These are phyloP conservation scores for Penicillium thymicola DNA, from an alignment of 2,329 filamentous ascomycete species.

Conservation along the genomic window DNA sequence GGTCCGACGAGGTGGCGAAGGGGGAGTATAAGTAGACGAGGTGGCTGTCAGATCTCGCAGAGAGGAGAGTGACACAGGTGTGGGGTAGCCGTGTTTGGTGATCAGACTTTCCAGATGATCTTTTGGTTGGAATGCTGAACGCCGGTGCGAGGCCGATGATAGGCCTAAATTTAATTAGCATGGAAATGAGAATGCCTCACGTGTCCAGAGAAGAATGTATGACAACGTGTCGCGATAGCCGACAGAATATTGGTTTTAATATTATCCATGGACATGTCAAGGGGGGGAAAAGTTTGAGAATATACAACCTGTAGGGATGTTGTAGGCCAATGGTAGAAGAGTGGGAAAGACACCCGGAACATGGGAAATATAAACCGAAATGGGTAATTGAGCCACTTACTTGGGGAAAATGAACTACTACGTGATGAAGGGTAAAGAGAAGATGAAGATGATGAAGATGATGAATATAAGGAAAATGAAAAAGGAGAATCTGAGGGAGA, in stretches of 20 bases:
- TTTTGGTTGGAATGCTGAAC: conserved; percentile 25
- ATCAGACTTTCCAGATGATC: conserved; percentile 39
- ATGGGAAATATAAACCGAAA: background rate
- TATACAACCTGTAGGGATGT: background rate
- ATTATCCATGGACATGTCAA: background rate
- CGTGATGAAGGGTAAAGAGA: conserved; percentile 33
- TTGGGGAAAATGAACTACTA: conserved; percentile 23
- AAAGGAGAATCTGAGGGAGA: conserved; percentile 14
- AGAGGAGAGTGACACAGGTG: conserved; percentile 38
- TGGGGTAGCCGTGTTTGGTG: conserved; percentile 39
- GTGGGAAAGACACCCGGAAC: background rate
- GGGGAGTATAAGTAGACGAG: conserved; percentile 36
- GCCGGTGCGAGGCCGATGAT: conserved; percentile 19
- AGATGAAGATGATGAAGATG: conserved; percentile 22
- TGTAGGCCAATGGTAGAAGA: conserved; percentile 8
- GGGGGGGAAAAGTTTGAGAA: conserved; percentile 11
- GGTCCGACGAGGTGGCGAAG: conserved; percentile 21
- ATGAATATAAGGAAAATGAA: conserved; percentile 20
- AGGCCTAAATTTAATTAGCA: conserved; percentile 29
- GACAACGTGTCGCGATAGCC: conserved; percentile 6
- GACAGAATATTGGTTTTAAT: background rate
- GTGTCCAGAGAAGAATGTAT: conserved; percentile 23
- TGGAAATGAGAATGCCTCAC: conserved; percentile 30
- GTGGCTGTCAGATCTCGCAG: conserved; percentile 38
- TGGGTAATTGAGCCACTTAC: conserved; percentile 12